A percentile compares a stretch with the other conserved stretches of the same genome.
Evolutionary conservation across 768 basidiomycete genomes (phyloP).

Genomic region (Tylopilus rubrobrunneus): DNA sequence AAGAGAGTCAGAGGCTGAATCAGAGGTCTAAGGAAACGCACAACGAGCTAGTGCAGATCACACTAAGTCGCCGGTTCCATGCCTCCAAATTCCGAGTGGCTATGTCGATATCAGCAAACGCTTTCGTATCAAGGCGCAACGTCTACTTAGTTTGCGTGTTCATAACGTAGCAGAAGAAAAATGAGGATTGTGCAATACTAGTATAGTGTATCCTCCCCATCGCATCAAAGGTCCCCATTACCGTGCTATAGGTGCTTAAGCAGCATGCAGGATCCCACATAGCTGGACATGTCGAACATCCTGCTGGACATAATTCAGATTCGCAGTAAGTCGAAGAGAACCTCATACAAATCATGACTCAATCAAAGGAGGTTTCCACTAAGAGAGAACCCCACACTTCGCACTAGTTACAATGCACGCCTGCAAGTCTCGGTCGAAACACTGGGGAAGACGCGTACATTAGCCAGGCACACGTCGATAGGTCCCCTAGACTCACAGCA

Average conservation of each 20-base stretch:
- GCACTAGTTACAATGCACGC: slow-evolving; percentile 54
- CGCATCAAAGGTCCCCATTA: slow-evolving; percentile 25
- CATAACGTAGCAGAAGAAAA: not conserved
- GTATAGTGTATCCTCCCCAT: slow-evolving; percentile 26
- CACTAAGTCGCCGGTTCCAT: not conserved
- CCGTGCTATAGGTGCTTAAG: slow-evolving; percentile 21
- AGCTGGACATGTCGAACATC: slow-evolving; percentile 10
- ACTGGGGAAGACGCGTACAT: slow-evolving; percentile 26
- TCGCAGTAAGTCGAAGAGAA: not conserved
- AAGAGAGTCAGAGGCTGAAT: slow-evolving; percentile 58
- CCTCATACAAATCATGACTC: slow-evolving; percentile 28
- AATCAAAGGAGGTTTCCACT: slow-evolving; percentile 45
- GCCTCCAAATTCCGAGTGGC: no score
- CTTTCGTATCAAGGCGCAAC: no score
- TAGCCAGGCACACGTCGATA: slow-evolving; percentile 22
- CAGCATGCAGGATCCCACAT: slow-evolving; percentile 31
- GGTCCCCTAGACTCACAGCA: slow-evolving; percentile 26
- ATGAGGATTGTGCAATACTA: slow-evolving; percentile 25
- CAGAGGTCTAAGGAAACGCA: slow-evolving; percentile 28
- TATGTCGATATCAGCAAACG: no score
- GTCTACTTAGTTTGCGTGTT: no score
- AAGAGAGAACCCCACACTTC: slow-evolving; percentile 48
- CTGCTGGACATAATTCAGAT: slow-evolving; percentile 12
- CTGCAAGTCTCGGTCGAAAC: slow-evolving; percentile 41
- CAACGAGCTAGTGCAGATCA: not conserved